Evolutionary conservation across 2,329 filamentous ascomycete genomes (phyloP).

Genomic region (Eutypa lata): DNA sequence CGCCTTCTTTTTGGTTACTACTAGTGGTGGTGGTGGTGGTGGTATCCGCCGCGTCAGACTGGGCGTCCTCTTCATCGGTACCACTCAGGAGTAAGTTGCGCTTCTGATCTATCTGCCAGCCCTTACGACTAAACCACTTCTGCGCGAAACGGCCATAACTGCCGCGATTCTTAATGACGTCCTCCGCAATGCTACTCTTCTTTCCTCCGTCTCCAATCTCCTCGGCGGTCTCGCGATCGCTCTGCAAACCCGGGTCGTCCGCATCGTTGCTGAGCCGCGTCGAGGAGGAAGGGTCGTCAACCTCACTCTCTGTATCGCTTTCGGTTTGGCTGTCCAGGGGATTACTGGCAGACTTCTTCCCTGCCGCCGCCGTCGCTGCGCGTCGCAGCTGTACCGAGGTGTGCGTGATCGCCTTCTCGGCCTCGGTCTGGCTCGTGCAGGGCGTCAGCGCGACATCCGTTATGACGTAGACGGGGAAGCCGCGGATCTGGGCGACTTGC

Average conservation of each 20-base stretch:
- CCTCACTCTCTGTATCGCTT: constrained; percentile 42
- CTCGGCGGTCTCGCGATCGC: constrained; percentile 19
- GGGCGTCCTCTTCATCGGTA: constrained; percentile 7
- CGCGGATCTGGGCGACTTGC: constrained; percentile 83
- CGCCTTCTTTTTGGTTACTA: constrained; percentile 19
- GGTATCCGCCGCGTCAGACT: constrained; percentile 8
- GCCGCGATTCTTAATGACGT: constrained; percentile 80
- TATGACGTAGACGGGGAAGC: constrained; percentile 79
- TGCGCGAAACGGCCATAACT: constrained; percentile 87
- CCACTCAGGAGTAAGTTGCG: constrained; percentile 66
- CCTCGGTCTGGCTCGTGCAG: constrained; percentile 71
- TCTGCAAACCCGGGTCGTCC: constrained; percentile 25
- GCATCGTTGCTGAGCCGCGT: constrained; percentile 28
- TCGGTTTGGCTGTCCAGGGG: background rate
- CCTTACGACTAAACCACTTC: constrained; percentile 84
- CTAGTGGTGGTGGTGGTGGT: no score
- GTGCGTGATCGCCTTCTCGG: constrained; percentile 65
- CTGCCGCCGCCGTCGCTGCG: constrained; percentile 22
- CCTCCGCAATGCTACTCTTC: constrained; percentile 71
- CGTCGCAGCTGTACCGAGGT: constrained; percentile 47
- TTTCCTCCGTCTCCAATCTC: constrained; percentile 29
- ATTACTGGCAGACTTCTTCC: constrained; percentile 23
- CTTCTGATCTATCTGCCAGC: constrained; percentile 72
- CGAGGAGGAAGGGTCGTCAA: constrained; percentile 44
- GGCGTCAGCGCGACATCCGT: constrained; percentile 91